A percentile compares a stretch with the other conserved stretches of the same genome.
phyloP scores from a whole-genome alignment of 148 eudicot species.

The Vaccinium corymbosum region DNA sequence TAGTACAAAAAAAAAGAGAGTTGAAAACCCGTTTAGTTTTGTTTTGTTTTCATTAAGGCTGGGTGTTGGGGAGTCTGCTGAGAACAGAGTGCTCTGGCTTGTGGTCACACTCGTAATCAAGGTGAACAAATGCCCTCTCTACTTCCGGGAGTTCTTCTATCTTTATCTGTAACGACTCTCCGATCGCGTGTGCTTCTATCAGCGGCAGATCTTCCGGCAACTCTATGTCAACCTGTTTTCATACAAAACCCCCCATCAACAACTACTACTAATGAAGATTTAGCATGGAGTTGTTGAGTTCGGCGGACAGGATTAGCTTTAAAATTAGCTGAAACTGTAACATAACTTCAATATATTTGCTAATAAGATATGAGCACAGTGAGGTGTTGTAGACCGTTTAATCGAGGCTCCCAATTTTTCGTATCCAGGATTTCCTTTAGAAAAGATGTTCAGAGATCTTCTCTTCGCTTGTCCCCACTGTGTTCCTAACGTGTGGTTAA shows the following conservation, averaged over 20 bases:
- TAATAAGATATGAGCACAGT: too few species aligned
- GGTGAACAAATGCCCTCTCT: conserved; percentile 66
- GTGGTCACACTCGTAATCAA: conserved; percentile 67
- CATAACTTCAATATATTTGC: too few species aligned
- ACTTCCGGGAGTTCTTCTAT: conserved; percentile 66
- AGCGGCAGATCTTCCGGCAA: conserved; percentile 58
- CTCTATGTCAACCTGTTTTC: conserved; percentile 56
- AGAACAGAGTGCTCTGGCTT: conserved; percentile 72
- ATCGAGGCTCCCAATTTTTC: not conserved
- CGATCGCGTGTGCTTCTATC: conserved; percentile 61
- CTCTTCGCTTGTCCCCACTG: not conserved
- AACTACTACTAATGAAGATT: not conserved
- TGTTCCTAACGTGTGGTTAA: not conserved
- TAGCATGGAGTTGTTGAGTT: not conserved
- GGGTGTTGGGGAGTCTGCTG: conserved; percentile 40
- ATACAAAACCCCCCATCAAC: not conserved
- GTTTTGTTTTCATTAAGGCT: conserved; percentile 13
- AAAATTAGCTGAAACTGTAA: not conserved
- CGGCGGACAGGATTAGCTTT: not conserved
- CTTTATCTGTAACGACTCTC: conserved; percentile 63
- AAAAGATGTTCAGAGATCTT: not conserved
- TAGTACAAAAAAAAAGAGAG: not conserved
- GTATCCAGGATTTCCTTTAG: not conserved
- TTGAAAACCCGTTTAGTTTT: not conserved
- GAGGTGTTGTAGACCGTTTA: too few species aligned